Percentiles rank a stretch among this genome's conserved stretches.
These are phyloP conservation scores for Pseudonitzschia multiseries DNA, from an alignment of 108 stramenopile genomes.

Conservation along the genomic window DNA sequence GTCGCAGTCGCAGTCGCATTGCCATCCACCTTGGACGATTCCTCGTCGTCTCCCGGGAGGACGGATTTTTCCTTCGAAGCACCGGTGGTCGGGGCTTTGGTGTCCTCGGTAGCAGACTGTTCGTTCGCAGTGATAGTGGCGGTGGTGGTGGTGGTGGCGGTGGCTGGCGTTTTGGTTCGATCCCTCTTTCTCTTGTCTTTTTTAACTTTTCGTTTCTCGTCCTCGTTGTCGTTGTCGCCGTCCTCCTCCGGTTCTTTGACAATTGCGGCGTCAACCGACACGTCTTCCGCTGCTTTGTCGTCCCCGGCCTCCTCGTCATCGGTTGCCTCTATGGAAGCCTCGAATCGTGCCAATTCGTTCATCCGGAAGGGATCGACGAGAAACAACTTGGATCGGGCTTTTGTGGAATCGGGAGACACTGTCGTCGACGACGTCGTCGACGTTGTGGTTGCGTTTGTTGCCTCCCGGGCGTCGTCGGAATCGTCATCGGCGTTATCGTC, in stretches of 20 bases:
- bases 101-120: not conserved
- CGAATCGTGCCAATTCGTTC: slow-evolving; percentile 18
- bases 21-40: not conserved
- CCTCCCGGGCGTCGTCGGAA: not conserved
- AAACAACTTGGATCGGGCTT: not conserved
- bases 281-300: not conserved
- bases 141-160: no score
- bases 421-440: not conserved
- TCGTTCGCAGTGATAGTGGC: no score
- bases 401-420: not conserved
- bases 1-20: not conserved
- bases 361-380: slow-evolving; percentile 9
- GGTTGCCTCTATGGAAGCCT: slow-evolving; percentile 8
- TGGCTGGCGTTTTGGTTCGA: not conserved
- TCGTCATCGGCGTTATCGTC: not conserved
- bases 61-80: not conserved
- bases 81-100: not conserved
- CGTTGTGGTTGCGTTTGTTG: no score
- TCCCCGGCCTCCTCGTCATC: not conserved
- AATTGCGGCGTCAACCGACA: not conserved
- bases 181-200: not conserved
- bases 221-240: slow-evolving; percentile 10
- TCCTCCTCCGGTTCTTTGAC: not conserved
- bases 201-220: not conserved
- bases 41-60: not conserved